Base-by-base conservation (phyloP, 139 green algal genomes). In the Chlamydomonas applanata region DNA sequence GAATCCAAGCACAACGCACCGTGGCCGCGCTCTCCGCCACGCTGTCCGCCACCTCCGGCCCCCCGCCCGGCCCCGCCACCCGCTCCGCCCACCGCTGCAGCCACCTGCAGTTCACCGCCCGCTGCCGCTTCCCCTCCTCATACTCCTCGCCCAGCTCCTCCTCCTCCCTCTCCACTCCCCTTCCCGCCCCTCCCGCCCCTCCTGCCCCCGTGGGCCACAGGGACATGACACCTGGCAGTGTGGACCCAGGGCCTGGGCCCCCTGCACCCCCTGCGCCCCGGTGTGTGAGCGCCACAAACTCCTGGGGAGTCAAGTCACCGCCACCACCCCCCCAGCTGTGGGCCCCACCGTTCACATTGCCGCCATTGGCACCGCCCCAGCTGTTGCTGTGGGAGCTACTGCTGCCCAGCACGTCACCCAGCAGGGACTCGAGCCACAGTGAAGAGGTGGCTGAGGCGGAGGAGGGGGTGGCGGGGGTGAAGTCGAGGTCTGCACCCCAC, bases 21-120 rank as follows among this genome's bases (percentile, higher is more conserved):
- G 53, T 62, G 22, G 22, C 53, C 53, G 13, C 53, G 22, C 20
- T 62, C 53, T 29, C 53, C 53, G 53, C 53, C 9, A 25, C 13
- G 53, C 53, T 29, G 53, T 62, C 20, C 53, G 24, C 24, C 11
- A 27, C 13, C 9, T 25, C 53, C 53, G 53, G 11, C 53, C 22
- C 53, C 13, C 53, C 53, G 13, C 9, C 53, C 53, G 22, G 33
- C 11, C 71, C 77, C 9, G 68, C 33, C 4, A 82, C 45, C n/a
- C 63, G 69, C 17, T 34, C 27, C 4, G 63, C 70, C 84, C 81
- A 87, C 49, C 80, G 69, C 67, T 83, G 22, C 24, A 91, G 56
- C 86, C 86, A 89, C 40, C 40, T 63, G 35, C n/a, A 83, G 54
- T 2, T 64, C 49, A 83, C 81, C 34, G 79, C 67, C 13, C 59